Evolutionary conservation across 176 grass and related monocot species (phyloP).

Genomic region (Zoysia pacifica): DNA sequence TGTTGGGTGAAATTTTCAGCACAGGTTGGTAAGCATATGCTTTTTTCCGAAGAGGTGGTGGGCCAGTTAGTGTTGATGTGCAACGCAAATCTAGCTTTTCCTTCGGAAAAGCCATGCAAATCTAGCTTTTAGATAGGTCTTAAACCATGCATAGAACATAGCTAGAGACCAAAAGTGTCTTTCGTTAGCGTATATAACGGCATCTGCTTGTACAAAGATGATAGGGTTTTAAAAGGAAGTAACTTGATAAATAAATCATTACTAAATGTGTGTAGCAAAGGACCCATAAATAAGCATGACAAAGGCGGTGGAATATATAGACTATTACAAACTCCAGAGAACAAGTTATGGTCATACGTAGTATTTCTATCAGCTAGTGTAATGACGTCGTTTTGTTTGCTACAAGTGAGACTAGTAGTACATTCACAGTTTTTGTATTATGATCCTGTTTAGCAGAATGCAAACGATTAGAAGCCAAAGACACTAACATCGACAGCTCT

Average conservation of each 20-base stretch:
- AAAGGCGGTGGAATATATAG: too few species aligned
- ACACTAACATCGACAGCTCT: not conserved
- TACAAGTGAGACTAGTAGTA: not conserved
- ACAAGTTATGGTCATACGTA: too few species aligned
- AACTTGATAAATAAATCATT: too few species aligned
- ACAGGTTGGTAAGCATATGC: constrained; percentile 61
- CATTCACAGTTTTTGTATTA: not conserved
- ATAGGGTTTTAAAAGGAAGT: not conserved
- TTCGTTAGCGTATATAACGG: constrained; percentile 15
- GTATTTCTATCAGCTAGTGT: not conserved
- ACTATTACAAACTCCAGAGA: too few species aligned
- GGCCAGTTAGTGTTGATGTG: constrained; percentile 30
- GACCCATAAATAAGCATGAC: too few species aligned
- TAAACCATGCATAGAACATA: constrained; percentile 6
- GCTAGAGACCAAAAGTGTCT: constrained; percentile 33
- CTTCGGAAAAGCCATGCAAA: constrained; percentile 33
- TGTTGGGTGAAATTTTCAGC: constrained; percentile 88
- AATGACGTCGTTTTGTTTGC: not conserved
- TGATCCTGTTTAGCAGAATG: not conserved
- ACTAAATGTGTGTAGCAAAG: too few species aligned
- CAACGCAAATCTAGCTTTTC: constrained; percentile 28
- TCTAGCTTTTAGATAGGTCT: constrained; percentile 39
- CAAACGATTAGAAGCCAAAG: not conserved
- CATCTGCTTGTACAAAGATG: constrained; percentile 22
- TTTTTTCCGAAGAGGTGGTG: constrained; percentile 14